These are phyloP conservation scores for Populus euphratica DNA, from an alignment of 345 rosid species.

Conservation along the genomic window DNA sequence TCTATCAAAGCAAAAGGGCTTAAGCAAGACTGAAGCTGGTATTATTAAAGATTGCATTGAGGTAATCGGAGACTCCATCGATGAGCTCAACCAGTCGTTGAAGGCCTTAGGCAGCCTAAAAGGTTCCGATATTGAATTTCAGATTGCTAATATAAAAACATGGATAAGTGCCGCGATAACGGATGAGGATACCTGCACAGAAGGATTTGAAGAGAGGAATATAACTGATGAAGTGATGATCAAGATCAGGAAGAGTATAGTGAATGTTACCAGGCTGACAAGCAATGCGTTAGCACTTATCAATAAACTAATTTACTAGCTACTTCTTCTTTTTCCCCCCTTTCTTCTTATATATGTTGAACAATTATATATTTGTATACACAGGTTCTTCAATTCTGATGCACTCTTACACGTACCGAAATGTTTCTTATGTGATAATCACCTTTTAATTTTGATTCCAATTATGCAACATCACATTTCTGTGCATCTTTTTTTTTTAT, in stretches of 20 bases:
- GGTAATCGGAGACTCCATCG: conserved; percentile 39
- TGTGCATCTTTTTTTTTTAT: too few relatives aligned
- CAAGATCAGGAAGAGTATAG: conserved; percentile 36
- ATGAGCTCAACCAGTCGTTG: conserved; percentile 51
- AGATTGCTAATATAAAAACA: conserved; percentile 40
- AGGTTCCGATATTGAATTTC: conserved; percentile 19
- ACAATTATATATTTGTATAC: not conserved
- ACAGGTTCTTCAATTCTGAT: not conserved
- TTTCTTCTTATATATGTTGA: not conserved
- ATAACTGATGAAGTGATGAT: conserved; percentile 41
- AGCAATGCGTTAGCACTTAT: conserved; percentile 70
- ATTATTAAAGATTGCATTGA: conserved; percentile 51
- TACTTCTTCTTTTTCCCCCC: not conserved
- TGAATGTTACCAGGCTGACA: conserved; percentile 41
- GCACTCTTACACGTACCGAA: not conserved
- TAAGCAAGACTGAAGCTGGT: conserved; percentile 35
- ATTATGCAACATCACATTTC: not conserved
- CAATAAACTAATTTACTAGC: conserved; percentile 25
- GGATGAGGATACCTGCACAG: conserved; percentile 62
- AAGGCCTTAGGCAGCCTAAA: conserved; percentile 28
- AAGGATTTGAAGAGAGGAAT: conserved; percentile 47
- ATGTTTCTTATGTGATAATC: not conserved
- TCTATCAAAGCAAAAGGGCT: conserved; percentile 25
- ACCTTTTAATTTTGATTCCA: not conserved
- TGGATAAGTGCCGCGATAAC: conserved; percentile 76